Percentiles rank a stretch among this genome's conserved stretches.
phyloP scores from a whole-genome alignment of 164 flowering plant genomes.

The Aristolochia contorta region DNA sequence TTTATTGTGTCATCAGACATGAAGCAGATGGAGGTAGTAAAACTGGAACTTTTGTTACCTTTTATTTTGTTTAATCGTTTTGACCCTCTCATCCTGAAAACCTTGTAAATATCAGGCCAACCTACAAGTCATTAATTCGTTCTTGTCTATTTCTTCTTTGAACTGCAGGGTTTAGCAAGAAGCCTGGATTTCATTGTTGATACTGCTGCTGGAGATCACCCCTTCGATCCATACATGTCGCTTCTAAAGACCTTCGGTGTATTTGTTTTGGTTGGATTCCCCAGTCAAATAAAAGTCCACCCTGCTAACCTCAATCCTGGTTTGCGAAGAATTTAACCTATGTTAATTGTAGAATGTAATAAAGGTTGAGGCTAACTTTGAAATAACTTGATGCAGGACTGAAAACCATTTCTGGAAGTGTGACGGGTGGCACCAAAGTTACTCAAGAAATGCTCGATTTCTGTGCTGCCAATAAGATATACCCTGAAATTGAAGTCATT shows the following conservation, averaged over 20 bases:
- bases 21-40: conserved; percentile 55
- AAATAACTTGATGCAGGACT: conserved; percentile 31
- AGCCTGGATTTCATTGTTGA: conserved; percentile 68
- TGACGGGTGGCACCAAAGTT: conserved; percentile 59
- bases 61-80: not conserved
- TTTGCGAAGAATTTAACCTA: conserved; percentile 9
- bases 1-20: conserved; percentile 62
- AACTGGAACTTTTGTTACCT: not conserved
- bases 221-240: conserved; percentile 71
- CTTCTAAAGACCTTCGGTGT: conserved; percentile 56
- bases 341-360: too few relatives aligned
- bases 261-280: conserved; percentile 64
- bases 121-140: not conserved
- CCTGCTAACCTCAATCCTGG: conserved; percentile 62
- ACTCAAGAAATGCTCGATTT: conserved; percentile 84
- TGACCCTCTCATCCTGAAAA: not conserved
- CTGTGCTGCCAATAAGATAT: conserved; percentile 61
- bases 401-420: conserved; percentile 57
- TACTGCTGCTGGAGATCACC: conserved; percentile 81
- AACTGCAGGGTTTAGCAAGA: conserved; percentile 35
- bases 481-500: conserved; percentile 63
- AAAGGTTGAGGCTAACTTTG: too few relatives aligned
- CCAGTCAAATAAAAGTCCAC: conserved; percentile 61
- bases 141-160: not conserved
- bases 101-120: not conserved